Evolutionary conservation across 192 early-diverging fungal genomes (phyloP), one percentile per base, ranked within the genome.

Genomic region (Bifiguratus adelaidae): DNA sequence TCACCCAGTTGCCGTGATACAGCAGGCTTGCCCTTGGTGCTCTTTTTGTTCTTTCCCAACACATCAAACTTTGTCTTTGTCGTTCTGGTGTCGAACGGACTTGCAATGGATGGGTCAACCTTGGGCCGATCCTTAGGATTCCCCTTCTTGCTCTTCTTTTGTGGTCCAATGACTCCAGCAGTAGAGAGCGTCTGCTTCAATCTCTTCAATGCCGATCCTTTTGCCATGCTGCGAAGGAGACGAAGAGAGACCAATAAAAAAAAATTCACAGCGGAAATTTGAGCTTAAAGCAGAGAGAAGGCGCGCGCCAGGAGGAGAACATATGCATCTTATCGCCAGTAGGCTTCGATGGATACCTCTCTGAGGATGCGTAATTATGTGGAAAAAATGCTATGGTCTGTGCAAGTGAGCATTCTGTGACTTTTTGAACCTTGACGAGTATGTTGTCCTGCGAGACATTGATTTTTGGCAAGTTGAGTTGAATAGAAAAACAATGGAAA

Each of bases 41-140:
- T 88, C 41, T 90, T 90, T 29, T 85, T 69, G 48, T 82, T 92
- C 8, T 85, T 70, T 16, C 87, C 88, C 12, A 96, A 54, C 2
- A 96, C 77, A 18, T 87, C 80, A 51, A 89, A 82, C 61, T 97
- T 95, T 44, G 67, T 70, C 16, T 71, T 71, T 49, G 81, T 86
- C 38, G 81, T 58, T 62, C 93, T 85, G 45, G 85, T 56, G 49
- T 97, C 96, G 45, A 95, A 99, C 2, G 92, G 96, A 64, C 95
- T 98, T 45, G 79, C 64, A 19, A 62, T 47, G 6, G 26, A 48
- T n/a, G n/a, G n/a, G 35, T 76, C 40, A 21, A 58, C 56, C 47
- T 66, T 54, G 41, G 67, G 53, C 34, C 70, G 44, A 3, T 41
- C 22, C n/a, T 52, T 59, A 15, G 73, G 71, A 3, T 55, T 61